Evolutionary conservation across 2,329 filamentous ascomycete genomes (phyloP), one percentile per base, ranked within the genome.

Genomic region (Fusarium sp.): DNA sequence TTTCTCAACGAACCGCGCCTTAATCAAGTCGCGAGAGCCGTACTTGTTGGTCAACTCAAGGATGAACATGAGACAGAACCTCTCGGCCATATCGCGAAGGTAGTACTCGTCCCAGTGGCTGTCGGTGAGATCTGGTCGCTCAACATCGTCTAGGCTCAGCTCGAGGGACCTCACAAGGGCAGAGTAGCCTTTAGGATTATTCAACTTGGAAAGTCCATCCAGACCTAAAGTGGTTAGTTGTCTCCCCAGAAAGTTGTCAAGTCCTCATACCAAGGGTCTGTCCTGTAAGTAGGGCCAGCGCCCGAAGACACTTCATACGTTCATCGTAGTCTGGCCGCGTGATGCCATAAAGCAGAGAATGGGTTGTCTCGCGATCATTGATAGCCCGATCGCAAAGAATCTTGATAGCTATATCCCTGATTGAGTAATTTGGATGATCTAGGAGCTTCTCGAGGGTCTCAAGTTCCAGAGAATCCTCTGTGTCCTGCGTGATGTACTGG

Each of bases 401-500:
- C 75, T 87, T 89, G 70, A 87, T 86, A 12, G 91, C 90, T 65
- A 92, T 92, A 69, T 93, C 91, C 73, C 91, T 87, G 71, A 95
- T 92, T 22, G 92, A 89, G 77, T 90, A 92, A 80, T 92, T 96
- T 69, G 92, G 92, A 80, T 93, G 93, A 60, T 88, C 85, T 14
- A 93, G 84, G 5, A 95, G 86, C 72, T 90, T 92, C 60, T 91
- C 85, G 11, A 95, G 85, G 0, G 93, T 95, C 46, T 87, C 85
- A 12, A 91, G 79, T 66, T 91, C 89, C 46, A 95, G 85, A 3
- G 92, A 89, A 78, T 94, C 92, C 78, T 95, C 92, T 3, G 92
- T 93, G 27, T 92, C 90, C 80, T 94, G 91, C 16, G 91, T 93
- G 72, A 94, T 93, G 79, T 93, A 93, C 74, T 92, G 89, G 59